Evolutionary conservation across 2,329 filamentous ascomycete species (phyloP), one percentile per base, ranked within the genome.

Genomic region (Ascochyta lentis): DNA sequence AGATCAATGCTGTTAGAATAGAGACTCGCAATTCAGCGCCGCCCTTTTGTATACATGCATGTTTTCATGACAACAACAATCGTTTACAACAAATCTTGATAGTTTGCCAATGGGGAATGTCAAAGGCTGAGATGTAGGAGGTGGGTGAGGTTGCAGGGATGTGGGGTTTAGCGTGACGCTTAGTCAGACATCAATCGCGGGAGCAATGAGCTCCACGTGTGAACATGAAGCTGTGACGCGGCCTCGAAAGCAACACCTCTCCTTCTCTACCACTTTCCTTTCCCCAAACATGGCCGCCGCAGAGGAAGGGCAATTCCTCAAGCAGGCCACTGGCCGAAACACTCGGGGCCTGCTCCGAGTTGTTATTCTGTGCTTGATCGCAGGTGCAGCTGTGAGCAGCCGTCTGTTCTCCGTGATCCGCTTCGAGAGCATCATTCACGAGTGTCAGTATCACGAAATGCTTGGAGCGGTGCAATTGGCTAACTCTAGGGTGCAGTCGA

Each of bases 351-450:
- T 98, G 71, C 83, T 99, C 64, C 88, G 93, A 74, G 87, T 97
- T 68, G 84, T 96, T 72, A 99, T 99, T 80, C 87, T 99, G 69
- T 84, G 83, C 72, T 86, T 94, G 73, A 97, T 99, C 78, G 95
- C 95, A 64, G 92, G 86, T 55, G 93, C 95, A 60, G 92, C 94
- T 66, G 86, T 98, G 73, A 87, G 93, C 66, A 96, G 93, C 79
- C 91, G 95, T 79, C 84, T 99, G 67, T 99, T 99, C 84, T 97
- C 92, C 72, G 95, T 99, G 66, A 98, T 99, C 79, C 90, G 95
- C 67, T 99, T 99, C 76, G 95, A 99, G 81, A 96, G 92, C 81
- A 99, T 99, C 74, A 99, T 99, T 73, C 95, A 99, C 84, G 95
- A 99, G 84, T 99, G 95, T 97, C 77, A 79, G 92, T 89, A 61